Percentiles rank a stretch among this genome's conserved stretches.
phyloP scores from a whole-genome alignment of 1,139 yeast genomes.

The Kazachstania sp. region DNA sequence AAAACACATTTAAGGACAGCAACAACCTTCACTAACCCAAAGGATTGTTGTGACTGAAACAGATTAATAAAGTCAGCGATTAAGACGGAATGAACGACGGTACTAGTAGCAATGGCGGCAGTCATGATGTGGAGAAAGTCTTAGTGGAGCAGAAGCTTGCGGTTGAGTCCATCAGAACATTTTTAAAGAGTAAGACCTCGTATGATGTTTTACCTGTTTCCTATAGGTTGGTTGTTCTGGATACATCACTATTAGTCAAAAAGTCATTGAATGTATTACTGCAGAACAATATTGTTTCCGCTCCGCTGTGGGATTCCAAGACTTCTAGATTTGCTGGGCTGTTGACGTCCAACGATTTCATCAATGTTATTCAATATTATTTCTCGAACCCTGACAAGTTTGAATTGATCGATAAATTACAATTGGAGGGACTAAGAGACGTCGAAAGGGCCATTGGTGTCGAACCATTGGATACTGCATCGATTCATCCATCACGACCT shows the following conservation, averaged over 20 bases:
- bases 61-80: neutral
- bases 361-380: conserved; percentile 91
- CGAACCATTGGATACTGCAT: conserved; percentile 76
- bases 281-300: conserved; percentile 91
- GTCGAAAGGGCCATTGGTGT: conserved; percentile 86
- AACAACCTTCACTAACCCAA: too few relatives aligned
- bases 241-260: conserved; percentile 82
- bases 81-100: neutral
- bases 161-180: conserved; percentile 68
- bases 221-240: conserved; percentile 85
- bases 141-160: conserved; percentile 54
- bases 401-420: conserved; percentile 79
- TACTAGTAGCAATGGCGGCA: neutral
- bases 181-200: conserved; percentile 83
- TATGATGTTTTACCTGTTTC: conserved; percentile 96
- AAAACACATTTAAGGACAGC: too few relatives aligned
- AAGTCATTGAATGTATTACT: conserved; percentile 82
- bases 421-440: conserved; percentile 75
- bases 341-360: conserved; percentile 84
- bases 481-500: conserved; percentile 86
- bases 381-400: conserved; percentile 84
- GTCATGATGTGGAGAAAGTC: conserved; percentile 8
- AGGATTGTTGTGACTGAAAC: too few relatives aligned
- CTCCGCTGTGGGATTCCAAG: conserved; percentile 93
- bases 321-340: conserved; percentile 90